Percentiles rank a stretch among this genome's conserved stretches.
Conservation (phyloP, 2,329 filamentous ascomycete species). For the Fonsecaea pugnacius region DNA sequence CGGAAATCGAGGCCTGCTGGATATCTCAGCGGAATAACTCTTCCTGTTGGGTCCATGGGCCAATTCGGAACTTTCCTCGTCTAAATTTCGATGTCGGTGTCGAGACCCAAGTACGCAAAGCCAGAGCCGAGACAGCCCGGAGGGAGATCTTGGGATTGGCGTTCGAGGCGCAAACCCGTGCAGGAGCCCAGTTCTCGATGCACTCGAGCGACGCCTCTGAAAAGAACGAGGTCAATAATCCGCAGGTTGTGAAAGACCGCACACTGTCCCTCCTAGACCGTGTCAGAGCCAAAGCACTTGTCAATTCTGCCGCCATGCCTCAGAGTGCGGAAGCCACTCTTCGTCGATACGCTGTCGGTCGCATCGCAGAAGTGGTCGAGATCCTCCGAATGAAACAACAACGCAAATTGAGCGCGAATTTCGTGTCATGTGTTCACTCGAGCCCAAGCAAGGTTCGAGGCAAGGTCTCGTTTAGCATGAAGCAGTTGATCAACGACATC, state of each 20-base stretch:
- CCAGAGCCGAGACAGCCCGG: slow-evolving; percentile 29
- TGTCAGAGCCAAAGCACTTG: slow-evolving; percentile 69
- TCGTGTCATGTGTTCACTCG: slow-evolving; percentile 32
- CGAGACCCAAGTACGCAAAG: slow-evolving; percentile 35
- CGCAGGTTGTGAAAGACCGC: slow-evolving; percentile 44
- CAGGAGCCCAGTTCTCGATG: slow-evolving; percentile 25
- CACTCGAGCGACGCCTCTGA: not conserved
- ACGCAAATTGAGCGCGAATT: slow-evolving; percentile 41
- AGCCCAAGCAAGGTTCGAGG: slow-evolving; percentile 51
- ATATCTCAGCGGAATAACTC: slow-evolving; percentile 47
- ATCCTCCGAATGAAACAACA: slow-evolving; percentile 67
- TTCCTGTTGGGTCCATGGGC: slow-evolving; percentile 36
- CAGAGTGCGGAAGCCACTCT: slow-evolving; percentile 61
- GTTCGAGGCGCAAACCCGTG: slow-evolving; percentile 18
- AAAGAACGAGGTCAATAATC: slow-evolving; percentile 7
- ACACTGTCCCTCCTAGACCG: slow-evolving; percentile 68
- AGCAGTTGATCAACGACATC: slow-evolving; percentile 66
- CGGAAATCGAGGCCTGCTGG: slow-evolving; percentile 50
- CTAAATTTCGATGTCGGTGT: slow-evolving; percentile 36
- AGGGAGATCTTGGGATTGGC: slow-evolving; percentile 30
- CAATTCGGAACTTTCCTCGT: slow-evolving; percentile 45
- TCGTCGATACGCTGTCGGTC: slow-evolving; percentile 68
- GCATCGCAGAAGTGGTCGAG: slow-evolving; percentile 69
- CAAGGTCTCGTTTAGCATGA: slow-evolving; percentile 69
- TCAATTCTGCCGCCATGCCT: slow-evolving; percentile 52